A percentile compares a stretch with the other conserved stretches of the same genome.
Conservation (phyloP, 805 yeast species). For the Priceomyces haplophilus region DNA sequence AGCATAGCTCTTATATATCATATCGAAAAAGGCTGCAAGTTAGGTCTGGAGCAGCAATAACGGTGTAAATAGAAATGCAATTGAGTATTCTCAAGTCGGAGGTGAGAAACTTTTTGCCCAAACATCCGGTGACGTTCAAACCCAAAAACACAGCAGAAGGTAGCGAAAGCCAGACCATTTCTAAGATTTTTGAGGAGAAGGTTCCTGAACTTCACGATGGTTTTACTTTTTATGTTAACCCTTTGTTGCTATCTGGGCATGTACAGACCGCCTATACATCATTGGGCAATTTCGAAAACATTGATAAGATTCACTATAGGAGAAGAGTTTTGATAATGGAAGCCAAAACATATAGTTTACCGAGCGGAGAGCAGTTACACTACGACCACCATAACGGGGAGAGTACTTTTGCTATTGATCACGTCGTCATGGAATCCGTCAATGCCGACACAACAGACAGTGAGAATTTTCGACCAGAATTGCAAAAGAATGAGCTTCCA, state of each 20-base stretch:
- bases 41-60: neutral
- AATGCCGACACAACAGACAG: constrained; percentile 16
- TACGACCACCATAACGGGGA: constrained; percentile 42
- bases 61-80: neutral
- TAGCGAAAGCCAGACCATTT: constrained; percentile 15
- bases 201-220: constrained; percentile 42
- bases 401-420: constrained; percentile 50
- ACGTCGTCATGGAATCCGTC: constrained; percentile 24
- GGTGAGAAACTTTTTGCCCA: constrained; percentile 24
- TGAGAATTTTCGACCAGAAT: constrained; percentile 34
- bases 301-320: constrained; percentile 45
- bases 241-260: constrained; percentile 47
- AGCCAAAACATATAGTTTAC: constrained; percentile 20
- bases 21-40: neutral
- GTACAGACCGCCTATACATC: constrained; percentile 50
- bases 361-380: constrained; percentile 24
- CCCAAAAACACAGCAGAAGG: constrained; percentile 10
- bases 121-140: constrained; percentile 19
- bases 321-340: constrained; percentile 36
- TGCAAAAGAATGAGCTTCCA: constrained; percentile 56
- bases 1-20: neutral
- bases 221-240: constrained; percentile 41
- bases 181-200: constrained; percentile 31
- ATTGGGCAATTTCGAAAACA: constrained; percentile 38
- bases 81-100: constrained; percentile 18